Base-by-base conservation (phyloP, 1,284 basidiomycete genomes). In the Macrocystidia cucumis region DNA sequence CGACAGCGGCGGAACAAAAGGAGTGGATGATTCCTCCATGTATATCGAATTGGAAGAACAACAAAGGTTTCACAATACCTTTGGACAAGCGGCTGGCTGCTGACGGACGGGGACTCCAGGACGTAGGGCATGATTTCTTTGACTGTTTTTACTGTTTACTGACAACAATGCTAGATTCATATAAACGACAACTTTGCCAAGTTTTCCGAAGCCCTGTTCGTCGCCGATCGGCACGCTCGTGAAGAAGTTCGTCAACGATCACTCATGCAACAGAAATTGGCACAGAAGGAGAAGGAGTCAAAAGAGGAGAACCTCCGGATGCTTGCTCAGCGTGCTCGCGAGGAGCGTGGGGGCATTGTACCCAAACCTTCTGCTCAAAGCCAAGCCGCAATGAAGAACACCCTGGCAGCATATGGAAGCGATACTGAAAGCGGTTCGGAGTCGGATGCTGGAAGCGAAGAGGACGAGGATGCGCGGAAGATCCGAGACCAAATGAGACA, bases 11-110 rank as follows among this genome's bases (percentile, higher is more conserved):
- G 41, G 96, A 98, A 56, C 95, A 98, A 63, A 98, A 98, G 62
- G 95, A 98, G 52, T 98, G 96, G 96, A 97, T 97, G 92, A 98
- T 99, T 37, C 96, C 96, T 3, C 96, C 96, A 11, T 98, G 92
- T 60, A 97, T 99, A 44, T 97, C 92, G 21, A 99, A 98, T 64
- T 99, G 96, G 96, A 99, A 99, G 71, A 99, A 99, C 70, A 98
- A 98, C 79, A 98, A 98, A 63, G 96, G 96, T 73, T 98, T 95
- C 63, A 98, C 95, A 4, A 98, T 98, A 49, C 93, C 96, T 18
- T 73, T 98, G 16, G 96, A 98, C 60, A 98, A 99, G 65, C 90
- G 96, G 49, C 70, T 99, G 32, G 96, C 96, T 13, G 95, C 96
- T 8, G 95, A 98, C 59, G 96, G 95, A 9, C 79, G 95, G 48